phyloP scores from a whole-genome alignment of 306 rosid species.

The Gastrolobium bilobum region DNA sequence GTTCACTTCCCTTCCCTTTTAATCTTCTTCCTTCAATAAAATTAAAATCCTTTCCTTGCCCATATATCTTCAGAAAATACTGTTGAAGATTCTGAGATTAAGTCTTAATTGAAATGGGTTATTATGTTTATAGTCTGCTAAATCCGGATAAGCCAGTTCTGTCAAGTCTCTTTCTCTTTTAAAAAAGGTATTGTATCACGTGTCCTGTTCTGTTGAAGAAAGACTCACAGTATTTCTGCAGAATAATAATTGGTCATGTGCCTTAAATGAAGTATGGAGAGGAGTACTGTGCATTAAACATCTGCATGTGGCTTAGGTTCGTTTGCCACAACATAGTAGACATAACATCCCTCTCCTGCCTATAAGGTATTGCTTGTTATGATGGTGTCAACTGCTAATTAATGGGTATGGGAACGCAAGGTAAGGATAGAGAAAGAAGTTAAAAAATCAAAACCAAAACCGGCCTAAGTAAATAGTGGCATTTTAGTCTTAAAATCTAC shows the following conservation, averaged over 20 bases:
- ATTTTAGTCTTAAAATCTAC: neutral
- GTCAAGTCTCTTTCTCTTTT: too few relatives aligned
- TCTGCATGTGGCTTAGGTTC: neutral
- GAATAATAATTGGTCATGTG: neutral
- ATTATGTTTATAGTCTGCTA: too few relatives aligned
- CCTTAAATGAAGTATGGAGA: neutral
- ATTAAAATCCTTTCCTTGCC: neutral
- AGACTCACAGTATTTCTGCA: neutral
- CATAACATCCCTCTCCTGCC: neutral
- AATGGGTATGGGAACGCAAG: neutral
- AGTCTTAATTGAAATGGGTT: neutral
- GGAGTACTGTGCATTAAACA: neutral
- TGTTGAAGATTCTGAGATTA: neutral
- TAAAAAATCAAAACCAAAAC: too few relatives aligned
- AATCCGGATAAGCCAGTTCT: too few relatives aligned
- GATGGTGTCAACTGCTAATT: neutral
- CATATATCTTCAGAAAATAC: neutral
- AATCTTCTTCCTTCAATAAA: too few relatives aligned
- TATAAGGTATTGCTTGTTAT: neutral
- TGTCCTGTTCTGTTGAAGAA: constrained; percentile 17
- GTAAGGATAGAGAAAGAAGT: neutral
- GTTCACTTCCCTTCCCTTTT: too few relatives aligned
- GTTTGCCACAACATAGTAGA: neutral
- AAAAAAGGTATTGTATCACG: too few relatives aligned
- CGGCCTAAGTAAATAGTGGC: too few relatives aligned